Base-by-base conservation (phyloP, 192 early-diverging fungal species). In the Backusella circina region DNA sequence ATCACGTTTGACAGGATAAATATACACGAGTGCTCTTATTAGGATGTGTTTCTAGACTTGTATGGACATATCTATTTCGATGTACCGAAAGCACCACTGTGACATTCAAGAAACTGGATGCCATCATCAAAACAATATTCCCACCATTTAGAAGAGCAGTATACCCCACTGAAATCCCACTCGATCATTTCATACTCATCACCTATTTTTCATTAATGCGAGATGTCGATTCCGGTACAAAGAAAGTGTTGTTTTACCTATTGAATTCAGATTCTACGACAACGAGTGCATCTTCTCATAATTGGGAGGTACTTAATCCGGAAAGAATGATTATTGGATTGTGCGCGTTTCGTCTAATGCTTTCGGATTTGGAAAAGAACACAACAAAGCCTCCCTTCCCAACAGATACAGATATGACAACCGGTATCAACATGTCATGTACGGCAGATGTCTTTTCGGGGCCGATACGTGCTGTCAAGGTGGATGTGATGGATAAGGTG, bases 1-100 rank as follows among this genome's bases (percentile, higher is more conserved):
- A n/a, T n/a, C n/a, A n/a, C n/a, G 5, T 10, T 39, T 16, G 26
- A 5, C 65, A 92, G 84, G 93, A 95, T 73, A 94, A 93, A 82
- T 76, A 84, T 61, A 86, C 90, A 66, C 87, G 93, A 2, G 84
- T 86, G 21, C 88, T 95, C 18, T 91, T 95, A 0, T 78, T 99
- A 70, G 89, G 90, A 8, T 96, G 91, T 64, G 82, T 97, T 2
- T 82, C 89, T 35, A 91, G 95, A 5, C 83, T 99, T 51, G 77
- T 96, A 23, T 99, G 98, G 98, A 93, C 95, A 15, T 97, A 96
- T 77, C 79, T 99, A 23, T 98, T 96, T 79, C 92, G 97, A 61
- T 96, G 93, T 74, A 88, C 86, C 1, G 97, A 97, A 73, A 82
- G 90, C 31, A 87, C 75, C 0, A 80, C 78, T 9, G 79, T 79